phyloP scores from a whole-genome alignment of 1,284 basidiomycete species.

The Leccinum brunneo-olivaceum region DNA sequence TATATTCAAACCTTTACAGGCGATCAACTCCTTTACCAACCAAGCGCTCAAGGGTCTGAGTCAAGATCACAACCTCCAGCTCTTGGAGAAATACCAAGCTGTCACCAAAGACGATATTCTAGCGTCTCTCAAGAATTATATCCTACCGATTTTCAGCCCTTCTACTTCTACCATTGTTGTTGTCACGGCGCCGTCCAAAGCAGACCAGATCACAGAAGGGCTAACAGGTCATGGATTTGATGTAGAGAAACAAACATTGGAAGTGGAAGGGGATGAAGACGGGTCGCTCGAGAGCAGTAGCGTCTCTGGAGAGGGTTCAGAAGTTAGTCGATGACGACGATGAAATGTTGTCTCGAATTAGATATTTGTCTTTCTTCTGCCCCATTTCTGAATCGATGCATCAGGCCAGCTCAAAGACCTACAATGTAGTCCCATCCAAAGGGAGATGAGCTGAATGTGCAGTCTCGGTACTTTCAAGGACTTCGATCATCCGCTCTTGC shows the following conservation, averaged over 20 bases:
- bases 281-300: constrained; percentile 27
- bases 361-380: constrained; percentile 1
- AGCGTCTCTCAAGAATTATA: constrained; percentile 63
- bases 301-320: constrained; percentile 26
- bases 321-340: constrained; percentile 13
- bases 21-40: constrained; percentile 75
- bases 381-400: not conserved
- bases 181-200: constrained; percentile 78
- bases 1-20: constrained; percentile 38
- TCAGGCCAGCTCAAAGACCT: constrained; percentile 1
- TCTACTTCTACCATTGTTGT: constrained; percentile 75
- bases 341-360: not conserved
- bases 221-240: constrained; percentile 69
- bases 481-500: constrained; percentile 59
- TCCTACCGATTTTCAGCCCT: constrained; percentile 84
- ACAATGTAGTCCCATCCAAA: not conserved
- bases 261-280: constrained; percentile 54
- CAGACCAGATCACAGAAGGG: constrained; percentile 63
- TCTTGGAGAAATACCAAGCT: constrained; percentile 72
- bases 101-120: constrained; percentile 79
- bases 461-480: constrained; percentile 35
- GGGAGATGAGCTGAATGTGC: not conserved
- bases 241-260: constrained; percentile 68
- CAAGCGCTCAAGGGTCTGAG: constrained; percentile 79
- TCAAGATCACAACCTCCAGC: constrained; percentile 65